Conservation (phyloP, 169 alveolate genomes). For the Plasmodium gonderi region DNA sequence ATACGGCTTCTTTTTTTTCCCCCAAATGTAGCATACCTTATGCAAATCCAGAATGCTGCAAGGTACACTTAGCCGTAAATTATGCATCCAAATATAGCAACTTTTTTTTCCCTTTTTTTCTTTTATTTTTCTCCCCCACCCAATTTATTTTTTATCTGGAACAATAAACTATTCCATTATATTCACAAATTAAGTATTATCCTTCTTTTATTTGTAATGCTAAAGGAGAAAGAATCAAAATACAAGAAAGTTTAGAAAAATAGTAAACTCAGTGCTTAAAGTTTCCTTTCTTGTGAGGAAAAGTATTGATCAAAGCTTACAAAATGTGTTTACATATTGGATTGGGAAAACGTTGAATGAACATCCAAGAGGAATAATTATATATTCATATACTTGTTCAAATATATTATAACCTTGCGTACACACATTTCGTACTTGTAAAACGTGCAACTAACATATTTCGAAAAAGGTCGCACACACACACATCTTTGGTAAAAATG, state of each 20-base stretch:
- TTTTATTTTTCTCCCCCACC: no score
- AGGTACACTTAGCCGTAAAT: neutral
- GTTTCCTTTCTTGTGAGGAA: no score
- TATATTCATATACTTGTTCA: neutral
- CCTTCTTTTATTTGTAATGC: neutral
- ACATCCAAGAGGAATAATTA: neutral
- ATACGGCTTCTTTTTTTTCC: neutral
- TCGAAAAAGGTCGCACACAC: neutral
- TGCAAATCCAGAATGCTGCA: neutral
- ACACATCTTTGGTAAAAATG: neutral
- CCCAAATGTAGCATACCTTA: neutral
- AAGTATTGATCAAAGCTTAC: no score
- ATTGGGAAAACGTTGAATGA: neutral
- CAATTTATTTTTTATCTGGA: neutral
- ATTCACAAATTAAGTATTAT: neutral
- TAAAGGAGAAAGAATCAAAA: neutral
- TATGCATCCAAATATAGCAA: neutral
- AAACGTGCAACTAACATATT: no score
- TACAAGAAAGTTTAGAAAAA: neutral
- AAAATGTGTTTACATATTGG: no score
- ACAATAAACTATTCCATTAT: neutral
- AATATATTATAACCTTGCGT: neutral
- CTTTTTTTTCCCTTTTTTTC: neutral
- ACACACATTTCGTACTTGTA: neutral
- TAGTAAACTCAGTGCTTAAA: neutral